Conservation (phyloP, 768 basidiomycete species). For the Podaxis pistillaris region DNA sequence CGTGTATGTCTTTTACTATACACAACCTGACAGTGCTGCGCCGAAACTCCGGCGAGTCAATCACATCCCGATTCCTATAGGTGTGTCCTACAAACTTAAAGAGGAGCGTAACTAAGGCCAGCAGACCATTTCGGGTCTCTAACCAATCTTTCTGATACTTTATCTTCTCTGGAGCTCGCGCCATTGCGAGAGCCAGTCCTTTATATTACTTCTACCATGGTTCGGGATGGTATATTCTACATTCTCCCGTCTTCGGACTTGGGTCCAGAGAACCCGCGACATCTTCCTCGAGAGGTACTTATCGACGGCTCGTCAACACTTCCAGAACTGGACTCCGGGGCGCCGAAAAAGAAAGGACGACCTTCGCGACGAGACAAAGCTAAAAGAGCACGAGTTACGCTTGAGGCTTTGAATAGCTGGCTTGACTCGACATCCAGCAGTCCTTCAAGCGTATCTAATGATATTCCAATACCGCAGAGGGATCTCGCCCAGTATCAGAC, state of each 20-base stretch:
- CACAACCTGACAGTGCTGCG: conserved; percentile 58
- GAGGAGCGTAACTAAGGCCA: conserved; percentile 1
- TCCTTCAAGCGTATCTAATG: neutral
- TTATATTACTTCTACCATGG: conserved; percentile 48
- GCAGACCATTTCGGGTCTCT: conserved; percentile 60
- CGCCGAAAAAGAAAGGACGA: conserved; percentile 57
- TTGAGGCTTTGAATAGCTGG: conserved; percentile 50
- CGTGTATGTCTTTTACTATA: conserved; percentile 65
- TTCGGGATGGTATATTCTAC: conserved; percentile 52
- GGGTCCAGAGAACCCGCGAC: conserved; percentile 56
- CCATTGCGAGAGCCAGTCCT: conserved; percentile 51
- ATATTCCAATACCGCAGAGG: neutral
- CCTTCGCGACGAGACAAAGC: conserved; percentile 60
- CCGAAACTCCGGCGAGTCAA: conserved; percentile 48
- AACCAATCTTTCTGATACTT: conserved; percentile 41
- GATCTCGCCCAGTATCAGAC: conserved; percentile 34
- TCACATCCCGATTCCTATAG: conserved; percentile 62
- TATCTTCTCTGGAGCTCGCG: conserved; percentile 38
- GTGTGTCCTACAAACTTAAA: conserved; percentile 31
- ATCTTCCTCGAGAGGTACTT: conserved; percentile 68
- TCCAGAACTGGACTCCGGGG: conserved; percentile 22
- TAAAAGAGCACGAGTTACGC: conserved; percentile 49
- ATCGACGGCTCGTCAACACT: conserved; percentile 38
- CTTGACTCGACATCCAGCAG: conserved; percentile 21
- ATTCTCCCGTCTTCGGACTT: conserved; percentile 54